Evolutionary conservation across 2,329 filamentous ascomycete species (phyloP).

Genomic region (Aspergillus brunneoviolaceus): DNA sequence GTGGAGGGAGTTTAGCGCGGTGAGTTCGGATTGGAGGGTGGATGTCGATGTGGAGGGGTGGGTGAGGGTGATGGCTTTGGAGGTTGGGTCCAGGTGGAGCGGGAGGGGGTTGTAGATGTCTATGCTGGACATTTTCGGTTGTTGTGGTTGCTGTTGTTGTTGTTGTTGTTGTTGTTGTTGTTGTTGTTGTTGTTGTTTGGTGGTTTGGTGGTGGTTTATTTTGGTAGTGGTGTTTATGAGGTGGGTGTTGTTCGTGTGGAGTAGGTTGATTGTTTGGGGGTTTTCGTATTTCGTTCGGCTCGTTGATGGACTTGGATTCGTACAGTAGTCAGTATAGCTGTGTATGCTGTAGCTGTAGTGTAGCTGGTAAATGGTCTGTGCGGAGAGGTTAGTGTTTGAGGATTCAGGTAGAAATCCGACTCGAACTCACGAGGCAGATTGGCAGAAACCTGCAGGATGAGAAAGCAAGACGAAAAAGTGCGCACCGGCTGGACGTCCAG

Average conservation of each 20-base stretch:
- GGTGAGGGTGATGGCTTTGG: constrained; percentile 67
- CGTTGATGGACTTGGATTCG: neutral
- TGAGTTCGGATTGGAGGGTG: constrained; percentile 64
- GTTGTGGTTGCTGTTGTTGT: neutral
- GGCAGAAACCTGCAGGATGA: too few species aligned
- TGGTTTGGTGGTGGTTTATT: neutral
- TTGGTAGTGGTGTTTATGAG: neutral
- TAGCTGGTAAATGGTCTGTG: constrained; percentile 1
- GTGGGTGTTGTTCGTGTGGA: constrained; percentile 2
- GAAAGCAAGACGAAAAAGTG: too few species aligned
- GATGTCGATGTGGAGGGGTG: constrained; percentile 45
- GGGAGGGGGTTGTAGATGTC: constrained; percentile 73
- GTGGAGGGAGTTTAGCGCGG: constrained; percentile 76
- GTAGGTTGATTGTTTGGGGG: neutral
- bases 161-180: neutral
- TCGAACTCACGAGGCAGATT: neutral
- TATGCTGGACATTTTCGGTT: constrained; percentile 31
- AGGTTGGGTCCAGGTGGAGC: constrained; percentile 75
- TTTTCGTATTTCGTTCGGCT: neutral
- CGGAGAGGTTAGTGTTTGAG: neutral
- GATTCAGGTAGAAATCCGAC: neutral
- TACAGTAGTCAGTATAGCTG: neutral
- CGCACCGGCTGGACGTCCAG: too few species aligned
- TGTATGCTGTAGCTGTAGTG: neutral
- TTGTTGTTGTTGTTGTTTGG: neutral